phyloP scores from a whole-genome alignment of 495 filamentous ascomycete genomes.

The Rostrohypoxylon terebratum region DNA sequence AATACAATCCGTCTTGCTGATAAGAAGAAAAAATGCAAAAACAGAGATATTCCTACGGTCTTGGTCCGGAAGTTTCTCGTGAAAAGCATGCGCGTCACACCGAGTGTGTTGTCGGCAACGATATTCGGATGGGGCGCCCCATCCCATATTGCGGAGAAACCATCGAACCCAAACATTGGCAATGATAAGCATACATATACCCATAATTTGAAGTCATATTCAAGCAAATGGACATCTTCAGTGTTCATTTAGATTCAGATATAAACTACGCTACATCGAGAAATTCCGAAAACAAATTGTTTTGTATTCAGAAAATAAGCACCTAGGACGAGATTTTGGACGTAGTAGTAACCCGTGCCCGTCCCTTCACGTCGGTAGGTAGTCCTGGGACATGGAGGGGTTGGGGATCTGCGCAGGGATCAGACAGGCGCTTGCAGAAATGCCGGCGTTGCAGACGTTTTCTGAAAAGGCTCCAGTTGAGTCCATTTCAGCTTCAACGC shows the following conservation, averaged over 20 bases:
- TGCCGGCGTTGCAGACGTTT: constrained; percentile 14
- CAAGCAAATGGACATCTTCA: not conserved
- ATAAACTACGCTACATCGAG: not conserved
- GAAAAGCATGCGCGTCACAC: not conserved
- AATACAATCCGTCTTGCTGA: not conserved
- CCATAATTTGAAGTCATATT: not conserved
- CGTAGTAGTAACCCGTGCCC: not conserved
- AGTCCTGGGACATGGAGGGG: constrained; percentile 5
- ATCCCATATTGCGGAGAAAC: not conserved
- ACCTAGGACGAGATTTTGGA: not conserved
- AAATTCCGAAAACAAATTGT: constrained; percentile 1
- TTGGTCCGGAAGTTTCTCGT: not conserved
- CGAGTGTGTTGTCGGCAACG: constrained; percentile 1
- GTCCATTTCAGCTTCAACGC: not conserved
- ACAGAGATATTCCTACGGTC: not conserved
- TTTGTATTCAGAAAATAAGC: not conserved
- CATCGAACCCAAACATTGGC: not conserved
- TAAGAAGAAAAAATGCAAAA: not conserved
- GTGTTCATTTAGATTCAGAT: not conserved
- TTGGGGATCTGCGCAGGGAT: constrained; percentile 23
- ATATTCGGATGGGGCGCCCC: not conserved
- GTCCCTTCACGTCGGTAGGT: not conserved
- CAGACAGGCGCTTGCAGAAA: not conserved
- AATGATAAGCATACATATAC: not conserved
- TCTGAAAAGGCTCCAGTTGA: not conserved